Conservation (phyloP, 2,329 filamentous ascomycete species). For the Dactylellina sp. region DNA sequence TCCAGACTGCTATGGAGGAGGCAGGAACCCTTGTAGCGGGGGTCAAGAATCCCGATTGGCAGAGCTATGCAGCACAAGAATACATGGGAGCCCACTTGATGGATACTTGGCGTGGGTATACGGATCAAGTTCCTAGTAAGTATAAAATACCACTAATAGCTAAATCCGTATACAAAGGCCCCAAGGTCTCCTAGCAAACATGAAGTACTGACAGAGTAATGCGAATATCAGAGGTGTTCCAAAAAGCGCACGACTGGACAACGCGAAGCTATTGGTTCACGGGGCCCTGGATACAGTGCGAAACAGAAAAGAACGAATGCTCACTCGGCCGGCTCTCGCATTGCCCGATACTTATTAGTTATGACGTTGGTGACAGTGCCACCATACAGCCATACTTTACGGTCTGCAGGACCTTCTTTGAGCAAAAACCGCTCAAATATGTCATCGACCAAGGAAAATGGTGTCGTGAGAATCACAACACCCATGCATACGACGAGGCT, state of each 20-base stretch:
- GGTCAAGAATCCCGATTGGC: slow-evolving; percentile 6
- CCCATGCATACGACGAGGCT: background rate
- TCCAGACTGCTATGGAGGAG: slow-evolving; percentile 1
- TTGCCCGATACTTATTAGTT: background rate
- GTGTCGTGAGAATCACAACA: slow-evolving; percentile 1
- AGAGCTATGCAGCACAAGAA: slow-evolving; percentile 15
- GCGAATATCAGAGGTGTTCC: slow-evolving; percentile 18
- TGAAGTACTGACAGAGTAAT: too few species aligned
- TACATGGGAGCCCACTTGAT: slow-evolving; percentile 24
- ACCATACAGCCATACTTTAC: background rate
- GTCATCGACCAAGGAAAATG: slow-evolving; percentile 16
- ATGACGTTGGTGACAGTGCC: background rate
- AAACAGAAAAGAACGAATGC: background rate
- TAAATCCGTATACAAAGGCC: too few species aligned
- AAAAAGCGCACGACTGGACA: slow-evolving; percentile 7
- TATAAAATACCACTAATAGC: too few species aligned
- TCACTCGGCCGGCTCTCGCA: background rate
- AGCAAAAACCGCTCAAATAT: background rate
- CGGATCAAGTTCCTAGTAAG: slow-evolving; percentile 12
- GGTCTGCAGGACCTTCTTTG: slow-evolving; percentile 9
- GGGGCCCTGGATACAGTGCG: slow-evolving; percentile 1
- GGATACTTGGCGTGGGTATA: background rate
- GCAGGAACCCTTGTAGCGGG: background rate
- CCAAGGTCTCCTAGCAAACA: too few species aligned
- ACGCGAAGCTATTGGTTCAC: slow-evolving; percentile 20